phyloP scores from a whole-genome alignment of 2,329 filamentous ascomycete genomes.

The Penicillium capsulatum region DNA sequence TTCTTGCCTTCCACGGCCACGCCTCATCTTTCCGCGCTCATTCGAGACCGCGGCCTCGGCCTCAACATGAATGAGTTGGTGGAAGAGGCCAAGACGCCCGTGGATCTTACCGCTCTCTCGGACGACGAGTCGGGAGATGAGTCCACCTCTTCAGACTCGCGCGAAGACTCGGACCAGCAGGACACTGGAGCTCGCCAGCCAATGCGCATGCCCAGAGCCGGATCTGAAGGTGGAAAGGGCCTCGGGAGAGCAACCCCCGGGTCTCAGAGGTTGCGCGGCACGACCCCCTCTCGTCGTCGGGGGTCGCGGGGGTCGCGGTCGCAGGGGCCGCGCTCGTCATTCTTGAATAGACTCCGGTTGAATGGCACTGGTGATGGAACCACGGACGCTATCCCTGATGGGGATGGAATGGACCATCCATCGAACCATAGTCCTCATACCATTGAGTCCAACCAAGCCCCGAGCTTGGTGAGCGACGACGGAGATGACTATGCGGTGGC shows the following conservation, averaged over 20 bases:
- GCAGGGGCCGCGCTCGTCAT: conserved; percentile 27
- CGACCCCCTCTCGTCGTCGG: conserved; percentile 35
- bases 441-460: conserved; percentile 68
- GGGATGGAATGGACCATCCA: conserved; percentile 43
- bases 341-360: conserved; percentile 38
- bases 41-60: conserved; percentile 59
- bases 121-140: conserved; percentile 40
- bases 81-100: conserved; percentile 49
- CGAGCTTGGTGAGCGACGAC: conserved; percentile 75
- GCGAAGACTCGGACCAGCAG: conserved; percentile 19
- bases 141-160: conserved; percentile 8
- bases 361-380: conserved; percentile 34
- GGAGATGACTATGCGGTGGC: conserved; percentile 65
- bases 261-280: conserved; percentile 42
- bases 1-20: conserved; percentile 57
- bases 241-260: conserved; percentile 37
- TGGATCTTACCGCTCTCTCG: conserved; percentile 39
- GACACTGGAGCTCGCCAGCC: conserved; percentile 46
- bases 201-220: conserved; percentile 53
- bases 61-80: conserved; percentile 58
- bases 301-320: too few species aligned
- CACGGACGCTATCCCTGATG: conserved; percentile 35
- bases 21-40: conserved; percentile 63
- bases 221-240: conserved; percentile 58
- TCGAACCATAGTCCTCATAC: conserved; percentile 66